Base-by-base conservation (phyloP, 2,329 filamentous ascomycete genomes). In the Sordariomycetes sp. region DNA sequence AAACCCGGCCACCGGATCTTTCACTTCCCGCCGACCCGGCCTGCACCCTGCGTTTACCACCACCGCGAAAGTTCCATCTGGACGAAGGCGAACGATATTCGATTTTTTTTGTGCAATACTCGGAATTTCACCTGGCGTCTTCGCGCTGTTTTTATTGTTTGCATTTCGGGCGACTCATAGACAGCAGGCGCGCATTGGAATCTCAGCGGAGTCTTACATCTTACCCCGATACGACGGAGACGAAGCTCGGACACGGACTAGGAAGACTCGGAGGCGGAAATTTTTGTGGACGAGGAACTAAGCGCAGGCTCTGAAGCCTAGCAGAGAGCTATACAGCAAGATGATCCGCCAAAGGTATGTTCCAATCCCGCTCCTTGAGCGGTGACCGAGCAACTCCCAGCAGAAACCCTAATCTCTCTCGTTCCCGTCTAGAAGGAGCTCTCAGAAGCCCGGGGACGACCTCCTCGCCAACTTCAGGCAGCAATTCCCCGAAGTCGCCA, bases 371-470 rank as follows among this genome's bases (percentile, higher is more conserved):
- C 45, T 2, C 45, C 20, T 20, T 22, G 5, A 5, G 10, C 20
- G 12, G 6, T 7, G 4, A 20, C n/a, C n/a, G 5, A 24, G 45
- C 45, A n/a, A 22, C 15, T 48, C 4, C 20, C 12, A 2, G 17
- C 20, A 2, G 20, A 20, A 50, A 22, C 22, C 45, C 45, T 50
- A 50, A 50, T 10, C 10, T 13, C 20, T 10, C 17, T 22, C 22
- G n/a, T 50, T 50, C 45, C 48, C 24, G 5, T 32, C 50, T 63
- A 89, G 86, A 73, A 88, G 81, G 66, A 90, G 82, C 70, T 84
- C 87, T 58, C 88, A 90, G 71, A 95, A 95, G 75, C 90, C 90
- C 58, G 85, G 83, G 69, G 87, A 91, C 67, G 89, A 91, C 65
- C 79, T 96, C 67, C 84, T 94, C 69, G 84, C 84, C 71, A 85